Evolutionary conservation across 768 basidiomycete genomes (phyloP), one percentile per base, ranked within the genome.

Genomic region (Lentinula raphanica): DNA sequence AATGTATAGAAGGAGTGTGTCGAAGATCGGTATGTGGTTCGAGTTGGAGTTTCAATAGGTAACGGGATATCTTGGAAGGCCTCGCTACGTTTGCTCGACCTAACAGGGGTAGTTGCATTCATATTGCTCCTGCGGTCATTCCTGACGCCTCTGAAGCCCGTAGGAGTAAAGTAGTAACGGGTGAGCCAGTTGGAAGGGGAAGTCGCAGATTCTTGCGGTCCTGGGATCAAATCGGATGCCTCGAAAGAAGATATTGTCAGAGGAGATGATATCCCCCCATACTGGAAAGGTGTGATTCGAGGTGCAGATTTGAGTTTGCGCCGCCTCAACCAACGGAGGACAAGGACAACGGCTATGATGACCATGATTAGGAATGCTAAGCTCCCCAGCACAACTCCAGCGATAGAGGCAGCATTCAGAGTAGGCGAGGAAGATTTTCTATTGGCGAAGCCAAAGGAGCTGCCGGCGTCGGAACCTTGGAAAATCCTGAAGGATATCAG

Each of bases 301-400:
- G 42, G 42, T 15, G 27, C 27, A 19, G 19, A 17, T 12, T 53
- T 39, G 25, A 25, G 51, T 12, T 23, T 23, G 13, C 51, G 51
- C 19, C 49, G 49, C 15, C 49, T 29, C 36, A 29, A 35, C 36
- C 51, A 39, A 38, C 32, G 42, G 27, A 56, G 19, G 38, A 44
- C 29, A 28, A 56, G 38, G 40, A 45, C n/a, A n/a, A 28, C 19
- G 12, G 44, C 17, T 11, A 45, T 46, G 1, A 31, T 28, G 42
- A n/a, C 17, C 42, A 45, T 45, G 15, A 44, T 42, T 28, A 56
- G 40, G 15, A 56, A 56, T 15, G 54, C 54, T 31, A 46, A 31
- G 31, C 54, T 36, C n/a, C 54, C 54, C 8, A 56, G 32, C 19
- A 56, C 54, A n/a, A 56, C 54, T 45, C 39, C 54, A 9, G 54